Evolutionary conservation across 1,284 basidiomycete species (phyloP), one percentile per base, ranked within the genome.

Genomic region (Ceratobasidium sp.): DNA sequence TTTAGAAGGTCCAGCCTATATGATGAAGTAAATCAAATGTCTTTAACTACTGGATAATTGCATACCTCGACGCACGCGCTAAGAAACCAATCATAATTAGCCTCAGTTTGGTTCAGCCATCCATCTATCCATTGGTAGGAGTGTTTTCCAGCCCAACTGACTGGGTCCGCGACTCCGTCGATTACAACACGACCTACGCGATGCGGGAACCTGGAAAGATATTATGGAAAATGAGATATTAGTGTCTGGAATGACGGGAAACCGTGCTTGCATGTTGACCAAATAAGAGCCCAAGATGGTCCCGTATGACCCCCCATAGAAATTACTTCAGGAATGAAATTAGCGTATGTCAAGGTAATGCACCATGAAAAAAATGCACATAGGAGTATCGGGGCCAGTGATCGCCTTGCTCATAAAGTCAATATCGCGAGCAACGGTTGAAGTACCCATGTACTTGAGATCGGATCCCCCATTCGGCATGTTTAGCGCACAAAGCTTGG

Each of bases 401-500:
- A 86, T 79, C 0, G 81, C 74, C 24, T 77, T 79, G 1, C 82
- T 81, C 77, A 86, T 85, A 74, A 82, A 83, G 76, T 85, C 85
- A 41, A 86, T 82, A 78, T 86, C 86, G 50, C 84, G 79, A 4
- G 82, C 84, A 31, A 86, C 85, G 3, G 81, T 84, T 48, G 81
- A 81, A 0, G 85, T 86, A 8, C 84, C 84, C 83, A 85, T 84
- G 76, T 85, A 85, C 66, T 77, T 79, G 29, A 86, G 78, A 56
- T 81, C 80, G 11, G 85, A 82, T 19, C 84, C 84, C 19, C 41
- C 41, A 47, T 63, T 48, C 8, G 60, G 60, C 83, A 85, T 83
- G 33, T 77, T 80, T 77, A 82, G 76, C 1, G 73, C 79, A 66
- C 85, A 87, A 6, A 84, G 73, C 45, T 80, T 78, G 29, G 81